Percentiles rank a stretch among this genome's conserved stretches.
Evolutionary conservation across 2,329 filamentous ascomycete species (phyloP).

Genomic region (Verticillium isaacii): DNA sequence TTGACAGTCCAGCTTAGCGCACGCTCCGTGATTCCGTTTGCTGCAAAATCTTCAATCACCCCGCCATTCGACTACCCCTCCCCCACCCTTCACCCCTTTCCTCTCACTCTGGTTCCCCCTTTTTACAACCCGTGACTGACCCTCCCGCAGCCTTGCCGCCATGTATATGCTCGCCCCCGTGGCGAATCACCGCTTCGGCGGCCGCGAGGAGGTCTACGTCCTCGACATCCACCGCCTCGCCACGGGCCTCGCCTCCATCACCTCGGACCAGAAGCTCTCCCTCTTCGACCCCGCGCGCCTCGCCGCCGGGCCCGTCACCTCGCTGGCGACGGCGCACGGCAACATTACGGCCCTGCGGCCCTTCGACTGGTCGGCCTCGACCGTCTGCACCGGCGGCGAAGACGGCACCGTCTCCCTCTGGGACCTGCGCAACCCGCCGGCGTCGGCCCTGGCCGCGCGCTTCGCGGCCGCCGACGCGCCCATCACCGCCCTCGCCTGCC

Average conservation of each 20-base stretch:
- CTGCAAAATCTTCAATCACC: background rate
- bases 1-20: too few species aligned
- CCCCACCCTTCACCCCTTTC: background rate
- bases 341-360: constrained; percentile 60
- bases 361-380: constrained; percentile 43
- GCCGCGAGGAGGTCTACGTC: constrained; percentile 46
- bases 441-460: constrained; percentile 33
- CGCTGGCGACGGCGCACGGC: constrained; percentile 48
- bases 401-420: constrained; percentile 64
- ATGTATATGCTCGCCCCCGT: constrained; percentile 38
- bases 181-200: constrained; percentile 33
- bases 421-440: constrained; percentile 52
- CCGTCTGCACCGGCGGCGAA: constrained; percentile 66
- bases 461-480: constrained; percentile 42
- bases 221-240: constrained; percentile 50
- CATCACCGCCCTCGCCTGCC: constrained; percentile 63
- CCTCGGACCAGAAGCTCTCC: constrained; percentile 66
- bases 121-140: background rate
- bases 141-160: background rate
- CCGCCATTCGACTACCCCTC: background rate
- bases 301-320: constrained; percentile 41
- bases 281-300: constrained; percentile 59
- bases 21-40: too few species aligned
- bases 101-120: background rate
- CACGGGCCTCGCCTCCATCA: constrained; percentile 54